A percentile compares a stretch with the other conserved stretches of the same genome.
These are phyloP conservation scores for Cyberlindnera euphorbiiphila DNA, from an alignment of 805 yeast genomes.

Conservation along the genomic window DNA sequence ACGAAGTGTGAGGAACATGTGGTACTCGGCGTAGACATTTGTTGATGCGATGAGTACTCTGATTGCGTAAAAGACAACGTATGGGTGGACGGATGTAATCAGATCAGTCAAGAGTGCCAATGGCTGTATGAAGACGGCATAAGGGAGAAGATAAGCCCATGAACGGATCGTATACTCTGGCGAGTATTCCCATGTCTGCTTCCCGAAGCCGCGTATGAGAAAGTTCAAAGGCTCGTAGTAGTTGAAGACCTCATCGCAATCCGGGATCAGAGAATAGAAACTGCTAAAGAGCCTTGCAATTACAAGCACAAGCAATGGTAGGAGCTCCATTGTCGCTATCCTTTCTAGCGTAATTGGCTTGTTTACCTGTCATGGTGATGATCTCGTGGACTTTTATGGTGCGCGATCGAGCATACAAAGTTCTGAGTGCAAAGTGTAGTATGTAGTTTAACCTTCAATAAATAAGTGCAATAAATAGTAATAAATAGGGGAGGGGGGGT, in stretches of 20 bases:
- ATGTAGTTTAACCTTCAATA: not conserved
- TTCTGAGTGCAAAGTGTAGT: not conserved
- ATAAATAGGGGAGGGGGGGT: constrained; percentile 4
- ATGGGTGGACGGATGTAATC: constrained; percentile 17
- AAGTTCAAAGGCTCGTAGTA: constrained; percentile 93
- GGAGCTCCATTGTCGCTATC: constrained; percentile 8
- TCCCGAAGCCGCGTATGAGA: constrained; percentile 75
- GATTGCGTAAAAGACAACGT: constrained; percentile 47
- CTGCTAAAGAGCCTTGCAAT: constrained; percentile 37
- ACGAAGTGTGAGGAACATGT: constrained; percentile 41
- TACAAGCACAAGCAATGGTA: constrained; percentile 19
- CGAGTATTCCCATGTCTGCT: constrained; percentile 95
- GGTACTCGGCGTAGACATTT: constrained; percentile 49
- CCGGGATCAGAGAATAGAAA: constrained; percentile 67
- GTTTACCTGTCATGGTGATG: too few species aligned
- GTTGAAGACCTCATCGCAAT: constrained; percentile 89
- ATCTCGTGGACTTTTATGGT: too few species aligned
- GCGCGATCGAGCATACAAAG: too few species aligned
- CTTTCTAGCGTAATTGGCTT: not conserved
- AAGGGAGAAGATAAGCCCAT: constrained; percentile 66
- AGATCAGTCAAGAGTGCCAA: constrained; percentile 10
- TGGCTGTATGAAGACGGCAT: constrained; percentile 25
- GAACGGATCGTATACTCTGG: constrained; percentile 86
- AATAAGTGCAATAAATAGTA: constrained; percentile 3
- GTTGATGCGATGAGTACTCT: constrained; percentile 41